Base-by-base conservation (phyloP, 106 monocot genomes). In the Chionographis japonica region DNA sequence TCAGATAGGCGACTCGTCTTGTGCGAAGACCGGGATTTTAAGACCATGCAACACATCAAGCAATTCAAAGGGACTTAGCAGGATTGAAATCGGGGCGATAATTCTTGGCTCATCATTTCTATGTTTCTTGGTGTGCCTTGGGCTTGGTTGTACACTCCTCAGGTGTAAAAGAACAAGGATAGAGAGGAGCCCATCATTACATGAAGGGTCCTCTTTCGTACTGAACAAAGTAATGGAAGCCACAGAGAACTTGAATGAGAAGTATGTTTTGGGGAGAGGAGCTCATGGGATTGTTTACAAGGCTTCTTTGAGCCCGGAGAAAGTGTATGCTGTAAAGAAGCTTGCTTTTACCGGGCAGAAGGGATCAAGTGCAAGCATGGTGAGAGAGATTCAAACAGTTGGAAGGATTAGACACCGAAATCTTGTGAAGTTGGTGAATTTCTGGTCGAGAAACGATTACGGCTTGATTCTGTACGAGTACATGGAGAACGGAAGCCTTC, bases 201-300 rank as follows among this genome's bases (percentile, higher is more conserved):
- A 74, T 36, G 88, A 83, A 68, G 89, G 84, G 1, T 88, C 81
- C 61, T 92, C 91, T 16, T 74, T 79, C n/a, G 74, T 86, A n/a
- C 61, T 95, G 41, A 84, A 72, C 41, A 74, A 80, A 77, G 68
- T 95, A 36, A 84, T 95, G 74, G 84, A 84, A 64, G 86, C 78
- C 17, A 95, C 95, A 9, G 95, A 95, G 65, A 89, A 86, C 68
- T 76, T 92, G 42, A 69, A 89, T 63, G 82, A 86, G 37, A 92
- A 84, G 60, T 87, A 84, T 60, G 55, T 68, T 17, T 19, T 90
- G 0, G 93, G 93, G 7, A 83, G 68, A 69, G 98, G 98, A 57
- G 90, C 83, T 46, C 87, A 90, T 67, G 98, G 93, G 69, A 90
- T 78, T 16, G 92, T 98, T 54, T 98, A 85, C 81, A 98, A 79